Conservation (phyloP, 2,329 filamentous ascomycete species). For the Fusarium brachygibbosum region DNA sequence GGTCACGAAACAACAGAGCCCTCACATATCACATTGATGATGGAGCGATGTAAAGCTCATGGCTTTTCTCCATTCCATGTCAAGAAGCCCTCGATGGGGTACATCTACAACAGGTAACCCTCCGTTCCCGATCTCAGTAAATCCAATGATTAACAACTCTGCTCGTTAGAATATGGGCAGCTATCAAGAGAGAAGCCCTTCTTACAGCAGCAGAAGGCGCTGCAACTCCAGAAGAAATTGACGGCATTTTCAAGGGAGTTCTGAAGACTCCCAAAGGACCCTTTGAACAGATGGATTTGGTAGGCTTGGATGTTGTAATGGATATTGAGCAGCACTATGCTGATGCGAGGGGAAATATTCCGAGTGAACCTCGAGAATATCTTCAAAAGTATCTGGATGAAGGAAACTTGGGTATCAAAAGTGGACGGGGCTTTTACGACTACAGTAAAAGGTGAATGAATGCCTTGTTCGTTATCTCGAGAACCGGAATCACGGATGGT, state of each 20-base stretch:
- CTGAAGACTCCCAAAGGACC: slow-evolving; percentile 52
- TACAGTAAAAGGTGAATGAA: slow-evolving; percentile 19
- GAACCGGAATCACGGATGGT: not conserved
- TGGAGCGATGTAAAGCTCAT: slow-evolving; percentile 47
- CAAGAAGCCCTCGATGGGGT: slow-evolving; percentile 50
- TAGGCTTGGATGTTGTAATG: slow-evolving; percentile 51
- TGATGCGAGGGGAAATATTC: slow-evolving; percentile 44
- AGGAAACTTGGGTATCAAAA: slow-evolving; percentile 50
- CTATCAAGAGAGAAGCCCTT: slow-evolving; percentile 52
- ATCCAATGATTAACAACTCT: not conserved
- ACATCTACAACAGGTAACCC: slow-evolving; percentile 51
- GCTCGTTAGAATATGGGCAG: slow-evolving; percentile 50
- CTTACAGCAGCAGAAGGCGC: slow-evolving; percentile 50
- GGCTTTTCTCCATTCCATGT: slow-evolving; percentile 52
- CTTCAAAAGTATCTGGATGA: slow-evolving; percentile 41
- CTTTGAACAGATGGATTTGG: slow-evolving; percentile 52
- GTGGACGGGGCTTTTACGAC: slow-evolving; percentile 49
- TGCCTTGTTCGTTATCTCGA: not conserved
- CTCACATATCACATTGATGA: slow-evolving; percentile 41
- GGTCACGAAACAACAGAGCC: slow-evolving; percentile 48
- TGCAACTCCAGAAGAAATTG: slow-evolving; percentile 51
- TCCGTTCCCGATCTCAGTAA: not conserved
- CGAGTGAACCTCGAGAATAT: slow-evolving; percentile 45
- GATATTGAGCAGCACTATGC: slow-evolving; percentile 53
- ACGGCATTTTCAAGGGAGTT: slow-evolving; percentile 50